Evolutionary conservation across 106 monocot species (phyloP).

Genomic region (Phalaenopsis aphrodite): DNA sequence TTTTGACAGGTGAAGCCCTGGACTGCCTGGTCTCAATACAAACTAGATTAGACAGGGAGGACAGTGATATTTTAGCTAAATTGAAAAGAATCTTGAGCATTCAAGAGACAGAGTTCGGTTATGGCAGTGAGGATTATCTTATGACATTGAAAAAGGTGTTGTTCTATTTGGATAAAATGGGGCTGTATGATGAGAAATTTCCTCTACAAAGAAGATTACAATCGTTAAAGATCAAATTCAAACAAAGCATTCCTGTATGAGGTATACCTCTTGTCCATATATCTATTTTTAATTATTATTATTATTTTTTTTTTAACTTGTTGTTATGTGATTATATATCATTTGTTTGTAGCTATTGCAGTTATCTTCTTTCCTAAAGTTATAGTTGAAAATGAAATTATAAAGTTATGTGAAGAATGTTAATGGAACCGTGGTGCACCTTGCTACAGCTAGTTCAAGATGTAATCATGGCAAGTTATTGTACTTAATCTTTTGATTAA

Average conservation of each 20-base stretch:
- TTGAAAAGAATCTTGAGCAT: constrained; percentile 61
- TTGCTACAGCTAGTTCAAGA: not conserved
- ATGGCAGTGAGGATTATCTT: constrained; percentile 44
- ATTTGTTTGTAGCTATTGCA: not conserved
- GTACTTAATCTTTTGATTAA: not conserved
- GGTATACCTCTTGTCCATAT: constrained; percentile 1
- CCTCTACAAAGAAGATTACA: constrained; percentile 63
- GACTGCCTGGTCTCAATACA: constrained; percentile 73
- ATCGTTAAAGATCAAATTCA: constrained; percentile 29
- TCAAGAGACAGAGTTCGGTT: constrained; percentile 69
- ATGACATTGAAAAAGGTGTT: constrained; percentile 46
- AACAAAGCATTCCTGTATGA: constrained; percentile 33
- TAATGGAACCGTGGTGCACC: not conserved
- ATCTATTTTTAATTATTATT: no score
- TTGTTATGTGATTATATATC: not conserved
- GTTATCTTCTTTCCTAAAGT: not conserved
- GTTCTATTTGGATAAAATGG: constrained; percentile 37
- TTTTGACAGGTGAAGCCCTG: constrained; percentile 63
- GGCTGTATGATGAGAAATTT: constrained; percentile 47
- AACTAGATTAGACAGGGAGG: constrained; percentile 44
- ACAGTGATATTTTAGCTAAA: constrained; percentile 32
- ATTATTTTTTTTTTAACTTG: not conserved
- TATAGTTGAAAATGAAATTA: not conserved
- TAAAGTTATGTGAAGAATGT: not conserved
- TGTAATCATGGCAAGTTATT: not conserved